phyloP scores from a whole-genome alignment of 495 filamentous ascomycete genomes.

The Aspergillus incahuasiensis region DNA sequence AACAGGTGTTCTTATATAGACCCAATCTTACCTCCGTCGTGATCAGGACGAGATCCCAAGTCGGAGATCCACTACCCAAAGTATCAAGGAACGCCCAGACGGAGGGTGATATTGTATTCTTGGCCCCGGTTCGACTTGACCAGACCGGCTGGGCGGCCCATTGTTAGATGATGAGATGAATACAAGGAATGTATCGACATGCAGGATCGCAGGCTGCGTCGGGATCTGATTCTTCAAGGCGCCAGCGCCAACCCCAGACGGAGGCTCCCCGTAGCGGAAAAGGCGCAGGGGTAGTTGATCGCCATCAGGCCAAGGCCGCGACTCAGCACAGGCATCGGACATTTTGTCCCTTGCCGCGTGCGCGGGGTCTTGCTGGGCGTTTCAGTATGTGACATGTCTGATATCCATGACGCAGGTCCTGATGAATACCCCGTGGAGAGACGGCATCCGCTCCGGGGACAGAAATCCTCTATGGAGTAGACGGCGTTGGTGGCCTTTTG shows the following conservation, averaged over 20 bases:
- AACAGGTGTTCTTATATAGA: neutral
- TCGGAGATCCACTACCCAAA: neutral
- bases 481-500: no score
- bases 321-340: neutral
- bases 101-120: no score
- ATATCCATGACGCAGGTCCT: no score
- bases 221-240: neutral
- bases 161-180: no score
- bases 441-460: neutral
- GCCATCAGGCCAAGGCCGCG: conserved; percentile 1
- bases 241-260: neutral
- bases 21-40: no score
- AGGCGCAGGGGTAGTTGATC: conserved; percentile 13
- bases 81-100: conserved; percentile 7
- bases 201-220: neutral
- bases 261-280: conserved; percentile 16
- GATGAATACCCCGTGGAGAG: neutral
- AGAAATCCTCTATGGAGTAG: no score
- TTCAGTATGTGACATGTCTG: no score
- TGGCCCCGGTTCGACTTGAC: no score
- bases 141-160: no score
- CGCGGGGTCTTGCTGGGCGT: no score
- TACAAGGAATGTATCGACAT: no score
- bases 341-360: no score
- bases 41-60: neutral